Evolutionary conservation across 176 grass and related monocot species (phyloP), one percentile per base, ranked within the genome.

Genomic region (Secale cereale): DNA sequence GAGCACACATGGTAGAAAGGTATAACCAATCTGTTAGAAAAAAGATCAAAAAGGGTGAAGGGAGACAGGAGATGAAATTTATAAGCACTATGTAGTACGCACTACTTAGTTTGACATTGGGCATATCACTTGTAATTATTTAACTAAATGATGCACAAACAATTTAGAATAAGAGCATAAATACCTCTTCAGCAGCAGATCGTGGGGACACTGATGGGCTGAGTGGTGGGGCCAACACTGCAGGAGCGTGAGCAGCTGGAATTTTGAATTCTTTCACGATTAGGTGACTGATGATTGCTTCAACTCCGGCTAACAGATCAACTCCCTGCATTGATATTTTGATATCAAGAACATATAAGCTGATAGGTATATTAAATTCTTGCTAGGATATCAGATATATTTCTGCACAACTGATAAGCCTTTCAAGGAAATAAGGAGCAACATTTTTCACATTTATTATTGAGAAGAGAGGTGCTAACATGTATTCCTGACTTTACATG

Each of bases 181-280:
- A 69, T 65, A 96, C 97, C 94, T 96, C 97, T 92, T 96, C 93
- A 67, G 93, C 88, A 41, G 93, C 91, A 89, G 97, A 96, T 89
- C 85, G 86, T n/a, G 97, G 93, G 32, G 83, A 94, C 62, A 99
- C 40, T 73, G 31, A 88, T 64, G 78, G 61, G 30, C 91, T 92
- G 36, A 93, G 88, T 69, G 86, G 86, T 79, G 82, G 87, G 32
- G 89, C 82, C 79, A 87, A 88, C 29, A 91, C 61, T 16, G 90
- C 97, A 30, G 93, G 97, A 86, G 93, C 93, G 59, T 99, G 97
- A n/a, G 97, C 97, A 81, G 87, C 86, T 28, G 93, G 97, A 30
- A 99, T 94, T 92, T 89, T 87, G 84, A 99, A 96, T 83, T 99
- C 90, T 87, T 92, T 89, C 71, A 96, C 97, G 46, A 99, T 90